Conservation (phyloP, 768 basidiomycete species). For the Cyclocybe aegerita region DNA sequence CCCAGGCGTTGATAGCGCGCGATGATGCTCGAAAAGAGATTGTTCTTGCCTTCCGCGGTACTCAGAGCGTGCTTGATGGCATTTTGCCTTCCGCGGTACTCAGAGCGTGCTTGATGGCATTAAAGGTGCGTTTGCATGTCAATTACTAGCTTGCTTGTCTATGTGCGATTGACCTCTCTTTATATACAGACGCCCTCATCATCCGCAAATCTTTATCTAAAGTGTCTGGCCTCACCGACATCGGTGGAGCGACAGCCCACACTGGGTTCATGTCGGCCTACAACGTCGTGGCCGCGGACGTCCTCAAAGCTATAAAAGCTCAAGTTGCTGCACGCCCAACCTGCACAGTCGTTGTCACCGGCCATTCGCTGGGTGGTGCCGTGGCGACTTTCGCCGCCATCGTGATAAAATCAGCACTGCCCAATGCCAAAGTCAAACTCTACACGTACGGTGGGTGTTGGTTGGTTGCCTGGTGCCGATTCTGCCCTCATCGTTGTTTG, state of each 20-base stretch:
- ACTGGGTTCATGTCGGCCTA: constrained; percentile 28
- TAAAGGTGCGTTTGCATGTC: constrained; percentile 31
- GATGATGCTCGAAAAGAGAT: constrained; percentile 39
- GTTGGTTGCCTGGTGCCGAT: constrained; percentile 3
- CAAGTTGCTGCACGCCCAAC: constrained; percentile 21
- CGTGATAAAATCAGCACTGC: constrained; percentile 27
- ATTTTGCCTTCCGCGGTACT: too few relatives aligned
- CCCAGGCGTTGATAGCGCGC: constrained; percentile 34
- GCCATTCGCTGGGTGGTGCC: constrained; percentile 37
- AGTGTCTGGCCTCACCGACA: constrained; percentile 21
- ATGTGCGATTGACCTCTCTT: background rate
- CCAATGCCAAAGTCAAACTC: constrained; percentile 24
- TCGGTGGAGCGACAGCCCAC: constrained; percentile 25
- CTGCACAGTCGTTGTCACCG: constrained; percentile 30
- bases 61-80: constrained; percentile 6
- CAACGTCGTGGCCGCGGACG: constrained; percentile 24
- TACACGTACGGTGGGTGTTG: constrained; percentile 42
- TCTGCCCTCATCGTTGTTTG: background rate
- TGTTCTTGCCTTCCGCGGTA: constrained; percentile 36
- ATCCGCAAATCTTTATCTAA: constrained; percentile 26
- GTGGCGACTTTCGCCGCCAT: constrained; percentile 32
- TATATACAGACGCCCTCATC: constrained; percentile 25
- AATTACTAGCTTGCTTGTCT: constrained; percentile 10
- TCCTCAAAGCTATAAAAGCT: constrained; percentile 19
- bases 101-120: too few relatives aligned